Evolutionary conservation across 805 yeast species (phyloP).

Genomic region (Saturnispora dispora): DNA sequence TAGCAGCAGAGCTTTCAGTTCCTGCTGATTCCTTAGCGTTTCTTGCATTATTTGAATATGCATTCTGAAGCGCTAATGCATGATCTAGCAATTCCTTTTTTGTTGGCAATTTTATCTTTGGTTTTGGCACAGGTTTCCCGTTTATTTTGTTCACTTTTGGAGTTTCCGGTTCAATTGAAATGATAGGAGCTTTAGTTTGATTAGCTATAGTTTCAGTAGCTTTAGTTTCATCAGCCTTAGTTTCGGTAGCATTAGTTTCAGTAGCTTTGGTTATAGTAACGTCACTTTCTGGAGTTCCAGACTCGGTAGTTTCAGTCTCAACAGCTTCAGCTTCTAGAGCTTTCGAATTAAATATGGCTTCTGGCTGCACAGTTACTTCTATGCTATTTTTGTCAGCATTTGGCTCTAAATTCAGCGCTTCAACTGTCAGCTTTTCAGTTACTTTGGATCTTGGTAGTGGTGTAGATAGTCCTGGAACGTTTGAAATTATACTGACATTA

Average conservation of each 20-base stretch:
- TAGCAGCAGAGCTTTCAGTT: not conserved
- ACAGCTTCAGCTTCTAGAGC: not conserved
- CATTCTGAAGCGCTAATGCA: constrained; percentile 1
- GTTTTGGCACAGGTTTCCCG: constrained; percentile 1
- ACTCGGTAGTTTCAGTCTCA: not conserved
- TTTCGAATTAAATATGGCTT: not conserved
- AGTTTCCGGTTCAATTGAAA: constrained; percentile 2
- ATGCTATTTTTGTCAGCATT: not conserved
- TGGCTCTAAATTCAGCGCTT: not conserved
- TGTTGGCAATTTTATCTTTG: constrained; percentile 2
- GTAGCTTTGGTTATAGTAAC: not conserved
- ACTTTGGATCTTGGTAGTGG: constrained; percentile 3
- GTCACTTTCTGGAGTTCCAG: not conserved
- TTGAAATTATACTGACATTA: constrained; percentile 4
- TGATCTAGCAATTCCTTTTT: constrained; percentile 3
- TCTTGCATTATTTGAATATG: not conserved
- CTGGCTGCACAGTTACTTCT: not conserved
- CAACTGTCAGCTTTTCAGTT: not conserved
- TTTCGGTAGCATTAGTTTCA: not conserved
- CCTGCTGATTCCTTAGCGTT: not conserved
- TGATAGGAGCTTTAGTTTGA: not conserved
- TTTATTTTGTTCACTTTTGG: not conserved
- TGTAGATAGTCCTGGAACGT: constrained; percentile 4
- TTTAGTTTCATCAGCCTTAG: too few relatives aligned
- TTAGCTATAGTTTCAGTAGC: too few relatives aligned